Percentiles rank a stretch among this genome's conserved stretches.
phyloP scores from a whole-genome alignment of 2,329 filamentous ascomycete species.

The Fusarium pininemorale region DNA sequence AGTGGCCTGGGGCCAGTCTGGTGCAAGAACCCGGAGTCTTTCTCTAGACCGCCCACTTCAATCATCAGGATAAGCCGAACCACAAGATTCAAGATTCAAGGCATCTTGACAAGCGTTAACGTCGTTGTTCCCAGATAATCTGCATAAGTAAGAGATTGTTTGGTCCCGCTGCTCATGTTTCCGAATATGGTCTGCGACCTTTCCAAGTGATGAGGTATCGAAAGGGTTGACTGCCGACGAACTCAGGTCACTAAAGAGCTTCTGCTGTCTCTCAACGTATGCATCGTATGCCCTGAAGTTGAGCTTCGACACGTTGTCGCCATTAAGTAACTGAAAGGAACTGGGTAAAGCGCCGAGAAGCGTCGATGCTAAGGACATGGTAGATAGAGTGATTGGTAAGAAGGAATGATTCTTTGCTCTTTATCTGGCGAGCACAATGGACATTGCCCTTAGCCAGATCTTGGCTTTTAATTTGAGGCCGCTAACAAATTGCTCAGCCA shows the following conservation, averaged over 20 bases:
- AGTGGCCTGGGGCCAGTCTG: fast-evolving
- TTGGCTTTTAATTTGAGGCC: not conserved
- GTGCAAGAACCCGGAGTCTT: not conserved
- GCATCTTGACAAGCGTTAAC: fast-evolving
- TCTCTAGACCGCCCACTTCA: not conserved
- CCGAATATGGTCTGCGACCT: fast-evolving
- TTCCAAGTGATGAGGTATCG: not conserved
- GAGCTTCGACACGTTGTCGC: not conserved
- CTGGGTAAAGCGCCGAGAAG: fast-evolving
- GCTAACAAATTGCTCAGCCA: not conserved
- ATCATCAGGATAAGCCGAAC: not conserved
- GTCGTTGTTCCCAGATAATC: fast-evolving
- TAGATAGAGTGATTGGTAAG: fast-evolving
- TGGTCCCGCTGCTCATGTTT: not conserved
- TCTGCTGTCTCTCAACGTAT: fast-evolving
- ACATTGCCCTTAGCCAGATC: fast-evolving
- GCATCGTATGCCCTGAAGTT: not conserved
- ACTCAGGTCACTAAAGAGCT: not conserved
- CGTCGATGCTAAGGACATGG: not conserved
- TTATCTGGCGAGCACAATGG: not conserved
- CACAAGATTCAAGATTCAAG: not conserved
- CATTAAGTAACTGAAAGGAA: fast-evolving
- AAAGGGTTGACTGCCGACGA: fast-evolving
- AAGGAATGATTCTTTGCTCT: fast-evolving
- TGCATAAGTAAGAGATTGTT: fast-evolving